These are phyloP conservation scores for Botryotinia narcissicola DNA, from an alignment of 2,329 filamentous ascomycete species.

Conservation along the genomic window DNA sequence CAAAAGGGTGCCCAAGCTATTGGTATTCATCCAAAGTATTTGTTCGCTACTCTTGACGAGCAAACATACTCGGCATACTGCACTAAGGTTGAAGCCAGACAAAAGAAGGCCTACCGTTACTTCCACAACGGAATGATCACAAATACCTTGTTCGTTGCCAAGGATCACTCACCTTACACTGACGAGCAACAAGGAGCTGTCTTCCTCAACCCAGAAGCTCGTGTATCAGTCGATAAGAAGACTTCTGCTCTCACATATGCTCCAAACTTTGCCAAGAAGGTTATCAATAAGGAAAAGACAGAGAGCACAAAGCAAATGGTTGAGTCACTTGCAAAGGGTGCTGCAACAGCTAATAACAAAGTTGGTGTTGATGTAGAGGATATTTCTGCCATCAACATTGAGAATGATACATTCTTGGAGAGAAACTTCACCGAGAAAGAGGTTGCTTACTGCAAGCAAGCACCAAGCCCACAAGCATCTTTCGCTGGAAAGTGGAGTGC, in stretches of 20 bases:
- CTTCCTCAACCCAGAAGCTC: conserved; percentile 90
- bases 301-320: conserved; percentile 63
- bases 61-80: conserved; percentile 79
- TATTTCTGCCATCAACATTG: conserved; percentile 81
- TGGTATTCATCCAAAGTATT: conserved; percentile 93
- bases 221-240: conserved; percentile 84
- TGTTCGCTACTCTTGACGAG: conserved; percentile 91
- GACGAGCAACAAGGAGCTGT: conserved; percentile 83
- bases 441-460: conserved; percentile 80
- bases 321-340: conserved; percentile 68
- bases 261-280: conserved; percentile 59
- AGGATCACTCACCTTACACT: conserved; percentile 84
- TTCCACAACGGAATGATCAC: conserved; percentile 98
- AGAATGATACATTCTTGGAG: conserved; percentile 90
- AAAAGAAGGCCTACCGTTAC: conserved; percentile 98
- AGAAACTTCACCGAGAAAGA: conserved; percentile 89
- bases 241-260: conserved; percentile 74
- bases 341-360: conserved; percentile 65
- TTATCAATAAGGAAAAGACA: conserved; percentile 58
- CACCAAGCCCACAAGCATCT: conserved; percentile 77
- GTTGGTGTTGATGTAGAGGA: conserved; percentile 94
- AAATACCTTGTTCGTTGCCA: conserved; percentile 96
- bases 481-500: conserved; percentile 96
- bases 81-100: conserved; percentile 82
- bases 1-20: conserved; percentile 98